These are phyloP conservation scores for Sporobolomyces roseus DNA, from an alignment of 768 basidiomycete genomes.

Conservation along the genomic window DNA sequence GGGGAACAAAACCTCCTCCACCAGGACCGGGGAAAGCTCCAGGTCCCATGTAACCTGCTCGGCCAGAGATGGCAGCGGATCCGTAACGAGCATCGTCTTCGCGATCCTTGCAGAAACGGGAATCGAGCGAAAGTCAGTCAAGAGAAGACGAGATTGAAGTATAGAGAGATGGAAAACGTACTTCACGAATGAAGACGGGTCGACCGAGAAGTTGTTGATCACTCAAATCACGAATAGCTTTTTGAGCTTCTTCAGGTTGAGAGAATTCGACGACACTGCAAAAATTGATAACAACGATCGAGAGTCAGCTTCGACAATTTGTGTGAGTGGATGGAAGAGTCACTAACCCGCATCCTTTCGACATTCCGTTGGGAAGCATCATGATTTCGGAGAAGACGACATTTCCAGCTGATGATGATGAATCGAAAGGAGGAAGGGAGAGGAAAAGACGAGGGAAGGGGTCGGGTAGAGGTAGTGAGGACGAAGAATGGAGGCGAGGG, in stretches of 20 bases:
- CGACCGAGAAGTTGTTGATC: conserved; percentile 87
- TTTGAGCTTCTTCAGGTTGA: conserved; percentile 80
- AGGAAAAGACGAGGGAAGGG: neutral
- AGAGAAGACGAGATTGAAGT: neutral
- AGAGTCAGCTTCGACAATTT: neutral
- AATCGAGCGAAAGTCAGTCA: conserved; percentile 1
- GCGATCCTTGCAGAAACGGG: conserved; percentile 66
- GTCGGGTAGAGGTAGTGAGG: neutral
- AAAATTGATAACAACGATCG: neutral
- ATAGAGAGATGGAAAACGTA: conserved; percentile 50
- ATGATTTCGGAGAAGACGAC: conserved; percentile 99
- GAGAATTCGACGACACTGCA: conserved; percentile 89
- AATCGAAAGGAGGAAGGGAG: neutral
- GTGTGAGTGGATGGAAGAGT: neutral
- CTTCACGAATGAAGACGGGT: conserved; percentile 94
- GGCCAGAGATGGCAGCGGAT: conserved; percentile 84
- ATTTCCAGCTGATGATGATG: conserved; percentile 74
- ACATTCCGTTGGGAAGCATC: conserved; percentile 89
- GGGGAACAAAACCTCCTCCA: conserved; percentile 39
- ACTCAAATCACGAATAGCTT: conserved; percentile 82
- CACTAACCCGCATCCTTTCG: conserved; percentile 97
- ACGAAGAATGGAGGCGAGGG: neutral
- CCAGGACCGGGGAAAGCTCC: conserved; percentile 25
- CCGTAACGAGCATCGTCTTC: conserved; percentile 95
- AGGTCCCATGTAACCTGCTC: conserved; percentile 43